A percentile compares a stretch with the other conserved stretches of the same genome.
Evolutionary conservation across 306 rosid genomes (phyloP).

Genomic region (Gleditsia sinensis): DNA sequence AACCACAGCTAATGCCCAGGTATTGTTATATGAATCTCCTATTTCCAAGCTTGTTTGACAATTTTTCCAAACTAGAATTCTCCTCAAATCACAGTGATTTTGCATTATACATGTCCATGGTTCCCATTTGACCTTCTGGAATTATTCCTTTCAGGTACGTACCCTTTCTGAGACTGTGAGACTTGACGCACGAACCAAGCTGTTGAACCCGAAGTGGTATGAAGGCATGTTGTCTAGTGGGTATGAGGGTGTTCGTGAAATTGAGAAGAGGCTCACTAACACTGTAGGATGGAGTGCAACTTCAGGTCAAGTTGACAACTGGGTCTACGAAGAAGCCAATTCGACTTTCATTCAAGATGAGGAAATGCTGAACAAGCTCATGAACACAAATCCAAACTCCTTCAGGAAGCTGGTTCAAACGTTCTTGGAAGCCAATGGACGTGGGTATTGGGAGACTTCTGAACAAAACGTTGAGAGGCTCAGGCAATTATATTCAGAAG

Average conservation of each 20-base stretch:
- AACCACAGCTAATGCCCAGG: conserved; percentile 99
- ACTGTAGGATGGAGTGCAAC: conserved; percentile 99
- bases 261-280: conserved; percentile 92
- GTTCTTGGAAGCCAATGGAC: conserved; percentile 96
- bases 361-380: conserved; percentile 85
- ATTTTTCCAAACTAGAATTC: neutral
- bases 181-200: conserved; percentile 95
- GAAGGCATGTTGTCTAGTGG: conserved; percentile 97
- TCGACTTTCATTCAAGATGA: conserved; percentile 88
- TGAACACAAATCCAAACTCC: conserved; percentile 92
- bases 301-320: conserved; percentile 98
- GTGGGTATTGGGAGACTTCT: conserved; percentile 97
- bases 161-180: conserved; percentile 93
- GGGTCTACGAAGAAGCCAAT: conserved; percentile 99
- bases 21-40: conserved; percentile 27
- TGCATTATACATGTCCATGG: conserved; percentile 1
- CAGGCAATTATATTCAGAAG: conserved; percentile 83
- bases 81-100: neutral
- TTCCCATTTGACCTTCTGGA: conserved; percentile 18
- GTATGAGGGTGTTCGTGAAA: conserved; percentile 95
- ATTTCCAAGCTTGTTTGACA: conserved; percentile 8
- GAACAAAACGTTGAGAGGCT: conserved; percentile 80
- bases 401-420: conserved; percentile 92
- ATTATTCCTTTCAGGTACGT: conserved; percentile 67
- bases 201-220: conserved; percentile 97